Conservation (phyloP, 169 alveolate species). For the Plasmodium vivax region DNA sequence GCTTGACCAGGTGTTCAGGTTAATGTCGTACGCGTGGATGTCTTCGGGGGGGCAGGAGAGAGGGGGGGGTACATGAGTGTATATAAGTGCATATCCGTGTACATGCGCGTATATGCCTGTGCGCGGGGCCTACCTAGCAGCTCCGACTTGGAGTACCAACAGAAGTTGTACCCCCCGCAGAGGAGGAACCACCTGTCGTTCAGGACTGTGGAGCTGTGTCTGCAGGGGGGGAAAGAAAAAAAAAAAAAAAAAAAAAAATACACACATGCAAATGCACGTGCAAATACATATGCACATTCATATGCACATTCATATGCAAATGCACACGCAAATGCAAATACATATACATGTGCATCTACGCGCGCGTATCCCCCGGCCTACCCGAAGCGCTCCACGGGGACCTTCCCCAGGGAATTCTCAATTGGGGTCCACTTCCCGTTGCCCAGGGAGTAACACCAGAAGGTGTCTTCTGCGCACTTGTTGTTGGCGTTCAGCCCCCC, state of each 20-base stretch:
- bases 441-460: conserved; percentile 66
- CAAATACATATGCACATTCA: too few species aligned
- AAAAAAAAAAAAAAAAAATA: not conserved
- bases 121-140: conserved; percentile 17
- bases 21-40: conserved; percentile 62
- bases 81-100: not conserved
- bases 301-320: too few species aligned
- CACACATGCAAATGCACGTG: not conserved
- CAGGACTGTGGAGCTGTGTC: conserved; percentile 61
- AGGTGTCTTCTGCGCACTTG: conserved; percentile 56
- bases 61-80: not conserved
- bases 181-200: conserved; percentile 62
- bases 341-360: not conserved
- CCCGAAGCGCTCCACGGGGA: conserved; percentile 57
- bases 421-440: conserved; percentile 68
- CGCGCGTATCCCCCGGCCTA: not conserved
- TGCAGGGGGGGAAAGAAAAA: conserved; percentile 10
- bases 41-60: conserved; percentile 1
- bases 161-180: conserved; percentile 60
- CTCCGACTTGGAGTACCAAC: conserved; percentile 29
- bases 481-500: conserved; percentile 38
- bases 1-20: conserved; percentile 43
- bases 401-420: conserved; percentile 29
- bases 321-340: not conserved
- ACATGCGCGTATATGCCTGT: not conserved